Base-by-base conservation (phyloP, 306 rosid genomes). In the Citrullus colocynthis region DNA sequence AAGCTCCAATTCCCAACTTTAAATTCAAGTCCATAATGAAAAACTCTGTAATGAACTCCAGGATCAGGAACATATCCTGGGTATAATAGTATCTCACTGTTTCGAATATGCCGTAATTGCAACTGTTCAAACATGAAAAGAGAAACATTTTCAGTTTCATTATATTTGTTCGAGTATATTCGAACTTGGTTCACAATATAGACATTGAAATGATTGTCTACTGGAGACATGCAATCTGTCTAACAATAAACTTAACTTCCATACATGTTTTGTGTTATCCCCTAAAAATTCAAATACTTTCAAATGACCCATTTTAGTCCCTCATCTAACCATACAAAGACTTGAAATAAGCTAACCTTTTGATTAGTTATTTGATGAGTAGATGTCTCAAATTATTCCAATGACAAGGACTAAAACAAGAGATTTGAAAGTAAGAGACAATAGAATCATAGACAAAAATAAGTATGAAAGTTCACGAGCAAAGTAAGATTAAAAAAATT, bases 1-100 rank as follows among this genome's bases (percentile, higher is more conserved):
- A 95, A 88, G 87, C 99, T 95, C 99, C 99, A 95, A 76, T 95
- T 95, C 65, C 99, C 99, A 55, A 91, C 88, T 64, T 79, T 80
- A 82, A 90, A 95, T 74, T 81, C 91, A 82, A 95, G 87, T 78
- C 99, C 99, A 3, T 95, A 95, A 76, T 95, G 99, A 79, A 95
- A 95, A 84, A 95, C 97, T 87, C 99, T 83, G 78, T 92, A 95
- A 18, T 81, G 85, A 83, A 95, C 87, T 55, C 93, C 93, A 13
- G 85, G 80, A 69, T 24, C 83, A 64, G 99, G 99, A 86, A 74
- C 81, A 78, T 95, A 95, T 65, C 99, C 99, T 0, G 99, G 99
- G 83, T 95, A 92, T 84, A 95, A 83, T 81, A 95, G 64, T 81
- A 95, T 95, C 84, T 91, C 85, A 4, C 51, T 75, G 77, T 69